Conservation (phyloP, 768 basidiomycete species). For the Kondoa malvinella region DNA sequence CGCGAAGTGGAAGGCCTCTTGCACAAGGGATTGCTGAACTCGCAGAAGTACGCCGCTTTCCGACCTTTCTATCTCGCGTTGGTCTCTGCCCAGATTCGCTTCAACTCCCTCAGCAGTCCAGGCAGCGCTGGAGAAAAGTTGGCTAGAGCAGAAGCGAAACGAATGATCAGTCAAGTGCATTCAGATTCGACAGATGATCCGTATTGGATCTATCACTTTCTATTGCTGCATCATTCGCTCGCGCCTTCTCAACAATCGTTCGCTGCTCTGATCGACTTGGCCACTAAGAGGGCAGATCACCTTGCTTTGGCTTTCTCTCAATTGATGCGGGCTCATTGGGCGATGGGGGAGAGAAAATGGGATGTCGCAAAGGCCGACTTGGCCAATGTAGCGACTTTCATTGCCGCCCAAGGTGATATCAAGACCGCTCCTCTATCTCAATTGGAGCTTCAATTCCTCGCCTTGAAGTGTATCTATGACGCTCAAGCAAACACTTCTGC, state of each 20-base stretch:
- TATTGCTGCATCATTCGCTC: background rate
- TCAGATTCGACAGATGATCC: background rate
- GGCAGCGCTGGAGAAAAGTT: slow-evolving; percentile 1
- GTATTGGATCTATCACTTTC: slow-evolving; percentile 1
- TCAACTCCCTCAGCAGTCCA: background rate
- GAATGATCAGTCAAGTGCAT: background rate
- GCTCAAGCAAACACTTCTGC: background rate
- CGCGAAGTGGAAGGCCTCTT: background rate
- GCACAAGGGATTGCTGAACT: background rate
- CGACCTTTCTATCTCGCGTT: background rate
- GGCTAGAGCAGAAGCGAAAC: background rate
- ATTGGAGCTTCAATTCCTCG: background rate
- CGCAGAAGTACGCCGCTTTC: background rate
- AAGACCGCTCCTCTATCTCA: too few species aligned
- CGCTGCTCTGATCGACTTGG: background rate
- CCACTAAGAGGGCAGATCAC: background rate
- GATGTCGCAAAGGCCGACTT: background rate
- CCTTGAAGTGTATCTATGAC: background rate
- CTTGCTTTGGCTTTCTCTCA: background rate
- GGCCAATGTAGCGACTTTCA: background rate
- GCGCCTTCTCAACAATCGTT: background rate
- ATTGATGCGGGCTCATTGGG: background rate
- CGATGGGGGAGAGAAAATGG: background rate
- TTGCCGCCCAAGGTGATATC: too few species aligned
- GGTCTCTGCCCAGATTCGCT: background rate